These are phyloP conservation scores for Neoboletus magnificus DNA, from an alignment of 768 basidiomycete species.

Conservation along the genomic window DNA sequence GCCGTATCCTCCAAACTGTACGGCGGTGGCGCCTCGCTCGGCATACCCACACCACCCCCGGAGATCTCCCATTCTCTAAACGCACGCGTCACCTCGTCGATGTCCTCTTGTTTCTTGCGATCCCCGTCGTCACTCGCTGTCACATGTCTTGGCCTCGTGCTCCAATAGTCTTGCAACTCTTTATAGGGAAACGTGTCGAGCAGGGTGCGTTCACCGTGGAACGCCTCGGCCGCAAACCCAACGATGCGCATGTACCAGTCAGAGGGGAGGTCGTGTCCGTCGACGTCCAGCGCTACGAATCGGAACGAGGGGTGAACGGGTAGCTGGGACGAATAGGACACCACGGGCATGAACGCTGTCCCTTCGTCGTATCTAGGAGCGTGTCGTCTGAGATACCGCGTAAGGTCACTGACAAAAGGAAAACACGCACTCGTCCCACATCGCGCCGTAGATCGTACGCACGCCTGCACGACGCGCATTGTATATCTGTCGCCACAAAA, in stretches of 20 bases:
- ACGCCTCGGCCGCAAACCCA: conserved; percentile 65
- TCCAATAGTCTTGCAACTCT: conserved; percentile 75
- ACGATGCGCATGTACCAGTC: conserved; percentile 88
- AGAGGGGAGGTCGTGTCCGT: conserved; percentile 70
- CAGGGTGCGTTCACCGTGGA: conserved; percentile 62
- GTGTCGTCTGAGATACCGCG: not conserved
- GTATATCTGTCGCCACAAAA: conserved; percentile 76
- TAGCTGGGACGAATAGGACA: conserved; percentile 53
- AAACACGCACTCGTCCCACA: conserved; percentile 78
- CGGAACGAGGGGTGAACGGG: conserved; percentile 57
- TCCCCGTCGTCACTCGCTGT: conserved; percentile 8
- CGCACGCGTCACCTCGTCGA: conserved; percentile 18
- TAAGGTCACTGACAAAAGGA: not conserved
- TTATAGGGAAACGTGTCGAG: conserved; percentile 64
- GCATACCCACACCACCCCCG: conserved; percentile 21
- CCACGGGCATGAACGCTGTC: conserved; percentile 75
- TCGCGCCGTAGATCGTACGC: conserved; percentile 71
- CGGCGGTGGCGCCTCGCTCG: conserved; percentile 61
- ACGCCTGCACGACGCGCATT: conserved; percentile 62
- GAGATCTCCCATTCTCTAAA: conserved; percentile 46
- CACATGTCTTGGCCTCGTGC: conserved; percentile 57
- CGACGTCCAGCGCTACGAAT: conserved; percentile 73
- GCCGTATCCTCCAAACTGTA: conserved; percentile 51
- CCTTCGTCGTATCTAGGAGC: conserved; percentile 73
- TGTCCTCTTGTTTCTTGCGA: conserved; percentile 20